A percentile compares a stretch with the other conserved stretches of the same genome.
Evolutionary conservation across 176 grass and related monocot genomes (phyloP).

Genomic region (sorghum (Sorghum bicolor)): DNA sequence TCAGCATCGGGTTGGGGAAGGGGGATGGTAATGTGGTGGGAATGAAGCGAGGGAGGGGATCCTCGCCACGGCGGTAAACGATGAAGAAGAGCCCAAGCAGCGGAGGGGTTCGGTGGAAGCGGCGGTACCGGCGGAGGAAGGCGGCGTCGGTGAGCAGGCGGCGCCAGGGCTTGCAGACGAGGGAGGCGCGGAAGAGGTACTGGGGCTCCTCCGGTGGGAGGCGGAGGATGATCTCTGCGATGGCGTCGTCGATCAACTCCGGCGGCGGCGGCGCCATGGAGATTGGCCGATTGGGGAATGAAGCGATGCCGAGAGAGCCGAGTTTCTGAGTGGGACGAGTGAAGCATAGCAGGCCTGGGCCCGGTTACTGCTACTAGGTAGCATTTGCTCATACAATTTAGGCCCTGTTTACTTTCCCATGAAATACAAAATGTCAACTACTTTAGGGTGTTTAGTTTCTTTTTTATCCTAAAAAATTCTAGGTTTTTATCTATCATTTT

Average conservation of each 20-base stretch:
- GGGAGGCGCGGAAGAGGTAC: not conserved
- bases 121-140: not conserved
- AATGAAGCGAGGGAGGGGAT: not conserved
- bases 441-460: too few relatives aligned
- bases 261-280: not conserved
- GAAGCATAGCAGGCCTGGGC: too few relatives aligned
- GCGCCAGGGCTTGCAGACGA: not conserved
- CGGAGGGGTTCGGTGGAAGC: not conserved
- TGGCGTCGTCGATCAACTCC: not conserved
- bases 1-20: not conserved
- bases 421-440: too few relatives aligned
- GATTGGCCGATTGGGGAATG: too few relatives aligned
- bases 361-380: too few relatives aligned
- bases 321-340: too few relatives aligned
- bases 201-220: not conserved
- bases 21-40: not conserved
- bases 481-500: too few relatives aligned
- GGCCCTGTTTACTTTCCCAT: too few relatives aligned
- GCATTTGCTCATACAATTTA: too few relatives aligned
- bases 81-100: not conserved
- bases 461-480: too few relatives aligned
- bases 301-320: too few relatives aligned
- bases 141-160: not conserved
- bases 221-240: not conserved
- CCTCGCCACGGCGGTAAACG: too few relatives aligned